Percentiles rank a stretch among this genome's conserved stretches.
Evolutionary conservation across 352 stramenopile genomes (phyloP).

Genomic region (Phytophthora litchii): DNA sequence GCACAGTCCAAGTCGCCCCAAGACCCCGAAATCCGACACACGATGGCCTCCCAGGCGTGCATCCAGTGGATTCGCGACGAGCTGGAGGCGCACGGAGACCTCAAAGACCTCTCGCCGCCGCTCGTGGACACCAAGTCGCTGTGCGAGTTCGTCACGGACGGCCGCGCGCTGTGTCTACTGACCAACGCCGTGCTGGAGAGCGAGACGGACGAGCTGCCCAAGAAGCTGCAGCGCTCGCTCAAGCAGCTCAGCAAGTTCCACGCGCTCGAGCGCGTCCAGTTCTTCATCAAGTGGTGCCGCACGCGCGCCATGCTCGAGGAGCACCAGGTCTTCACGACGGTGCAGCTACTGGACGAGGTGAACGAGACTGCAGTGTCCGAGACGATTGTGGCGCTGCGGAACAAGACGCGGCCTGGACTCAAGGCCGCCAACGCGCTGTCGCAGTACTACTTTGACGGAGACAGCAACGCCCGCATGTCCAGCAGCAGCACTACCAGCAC

Average conservation of each 20-base stretch:
- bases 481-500: conserved; percentile 31
- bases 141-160: conserved; percentile 78
- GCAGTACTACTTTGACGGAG: conserved; percentile 38
- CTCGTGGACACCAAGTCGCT: conserved; percentile 43
- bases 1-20: conserved; percentile 26
- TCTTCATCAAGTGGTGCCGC: conserved; percentile 87
- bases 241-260: conserved; percentile 81
- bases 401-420: conserved; percentile 55
- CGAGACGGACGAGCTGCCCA: conserved; percentile 51
- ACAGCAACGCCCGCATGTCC: conserved; percentile 25
- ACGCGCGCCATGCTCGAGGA: conserved; percentile 59
- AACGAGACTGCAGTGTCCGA: conserved; percentile 69
- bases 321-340: conserved; percentile 76
- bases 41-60: conserved; percentile 35
- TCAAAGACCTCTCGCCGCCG: conserved; percentile 37
- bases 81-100: conserved; percentile 41
- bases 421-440: conserved; percentile 33
- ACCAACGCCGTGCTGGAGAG: conserved; percentile 44
- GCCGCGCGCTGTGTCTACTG: conserved; percentile 75
- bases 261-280: conserved; percentile 83
- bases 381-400: conserved; percentile 63
- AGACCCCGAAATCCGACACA: neutral
- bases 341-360: conserved; percentile 80
- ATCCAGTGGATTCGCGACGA: conserved; percentile 73
- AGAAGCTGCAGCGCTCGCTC: conserved; percentile 74